These are phyloP conservation scores for Fusarium solani-melongenae DNA, from an alignment of 2,329 filamentous ascomycete species.

Conservation along the genomic window DNA sequence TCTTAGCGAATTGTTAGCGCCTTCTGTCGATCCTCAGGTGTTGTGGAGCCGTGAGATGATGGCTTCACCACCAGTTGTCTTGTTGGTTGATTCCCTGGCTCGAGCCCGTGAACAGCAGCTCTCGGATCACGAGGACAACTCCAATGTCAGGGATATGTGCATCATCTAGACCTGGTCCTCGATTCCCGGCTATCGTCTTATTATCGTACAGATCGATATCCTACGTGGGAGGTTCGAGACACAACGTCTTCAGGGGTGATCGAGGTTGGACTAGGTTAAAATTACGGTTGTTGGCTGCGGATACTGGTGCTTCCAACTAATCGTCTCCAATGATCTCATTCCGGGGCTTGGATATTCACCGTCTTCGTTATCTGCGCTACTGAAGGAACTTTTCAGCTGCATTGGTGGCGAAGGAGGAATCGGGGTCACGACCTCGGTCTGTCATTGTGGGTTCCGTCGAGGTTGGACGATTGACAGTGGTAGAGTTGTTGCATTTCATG, in stretches of 20 bases:
- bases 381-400: neutral
- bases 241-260: neutral
- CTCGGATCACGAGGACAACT: neutral
- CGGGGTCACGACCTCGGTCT: neutral
- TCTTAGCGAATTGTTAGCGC: slow-evolving; percentile 1
- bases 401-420: neutral
- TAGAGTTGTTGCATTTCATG: slow-evolving; percentile 15
- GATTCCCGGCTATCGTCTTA: neutral
- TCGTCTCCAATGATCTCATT: slow-evolving; percentile 5
- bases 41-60: neutral
- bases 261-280: neutral
- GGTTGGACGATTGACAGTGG: neutral
- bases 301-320: neutral
- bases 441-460: neutral
- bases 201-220: neutral
- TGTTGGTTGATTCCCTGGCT: neutral
- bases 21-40: neutral
- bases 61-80: neutral
- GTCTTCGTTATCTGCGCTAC: neutral
- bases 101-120: neutral
- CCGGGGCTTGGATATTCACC: neutral
- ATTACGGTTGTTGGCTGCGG: neutral
- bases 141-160: neutral
- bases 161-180: neutral
- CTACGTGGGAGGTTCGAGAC: neutral